phyloP scores from a whole-genome alignment of 2,329 filamentous ascomycete species.

The Aspergillus latus region DNA sequence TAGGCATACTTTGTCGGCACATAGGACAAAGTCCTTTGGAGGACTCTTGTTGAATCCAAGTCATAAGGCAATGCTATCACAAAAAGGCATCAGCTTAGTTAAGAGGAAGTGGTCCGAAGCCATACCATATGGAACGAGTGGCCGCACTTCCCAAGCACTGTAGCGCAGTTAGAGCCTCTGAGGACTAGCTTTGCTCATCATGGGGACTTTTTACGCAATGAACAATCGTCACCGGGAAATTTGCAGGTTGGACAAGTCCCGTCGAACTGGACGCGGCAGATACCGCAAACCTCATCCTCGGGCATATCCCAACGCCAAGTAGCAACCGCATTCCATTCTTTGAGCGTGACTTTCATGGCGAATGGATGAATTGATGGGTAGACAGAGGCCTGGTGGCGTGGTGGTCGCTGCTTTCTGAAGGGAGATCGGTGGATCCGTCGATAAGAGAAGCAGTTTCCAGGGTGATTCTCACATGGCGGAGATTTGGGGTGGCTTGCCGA shows the following conservation, averaged over 20 bases:
- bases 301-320: conserved; percentile 98
- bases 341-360: conserved; percentile 91
- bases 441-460: conserved; percentile 9
- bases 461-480: conserved; percentile 4
- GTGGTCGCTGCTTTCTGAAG: neutral
- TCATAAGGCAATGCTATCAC: conserved; percentile 76
- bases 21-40: conserved; percentile 95
- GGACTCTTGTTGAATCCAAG: conserved; percentile 91
- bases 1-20: conserved; percentile 81
- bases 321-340: conserved; percentile 88
- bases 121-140: conserved; percentile 96
- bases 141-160: conserved; percentile 93
- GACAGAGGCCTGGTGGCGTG: neutral
- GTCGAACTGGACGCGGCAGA: conserved; percentile 97
- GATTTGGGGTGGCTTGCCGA: conserved; percentile 7
- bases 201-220: conserved; percentile 65
- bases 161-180: conserved; percentile 1
- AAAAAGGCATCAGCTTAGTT: conserved; percentile 9
- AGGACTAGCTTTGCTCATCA: neutral
- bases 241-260: conserved; percentile 97
- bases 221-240: conserved; percentile 95
- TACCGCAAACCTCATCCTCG: conserved; percentile 96
- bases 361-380: neutral
- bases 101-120: conserved; percentile 17
- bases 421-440: conserved; percentile 4